Base-by-base conservation (phyloP, 306 rosid genomes). In the Carpinus fangiana region DNA sequence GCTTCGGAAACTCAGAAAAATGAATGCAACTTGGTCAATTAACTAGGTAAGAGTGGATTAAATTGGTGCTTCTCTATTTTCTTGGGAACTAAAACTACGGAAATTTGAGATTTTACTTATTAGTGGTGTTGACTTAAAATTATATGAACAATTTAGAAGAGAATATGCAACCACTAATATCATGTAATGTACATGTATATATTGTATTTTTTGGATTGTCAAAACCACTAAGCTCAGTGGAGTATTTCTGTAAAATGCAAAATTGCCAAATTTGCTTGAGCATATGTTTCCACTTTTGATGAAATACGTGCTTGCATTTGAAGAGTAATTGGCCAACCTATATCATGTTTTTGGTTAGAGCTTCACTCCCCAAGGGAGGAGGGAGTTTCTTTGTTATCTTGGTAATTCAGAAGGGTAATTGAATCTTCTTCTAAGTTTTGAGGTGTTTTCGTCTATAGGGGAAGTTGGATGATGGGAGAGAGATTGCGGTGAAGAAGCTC, bases 401-500 rank as follows among this genome's bases (percentile, higher is more conserved):
- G 7, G 34, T 48, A 13, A 36, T 18, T 13, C 26, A 36, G n/a
- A 2, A 4, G 52, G 74, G 53, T 28, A 6, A 23, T 64, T 53
- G n/a, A 73, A 46, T 53, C 14, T 23, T 31, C 17, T 80, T 75
- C 67, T 65, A 57, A 78, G 64, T 80, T 75, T 7, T 66, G 13
- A 5, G 76, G 23, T 73, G 50, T 7, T 46, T 21, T 47, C 57
- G 45, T 3, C 75, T 74, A 46, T 34, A 95, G 98, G 98, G 98
- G 72, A 92, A 76, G 83, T 80, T 95, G 87, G 79, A 34, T 72
- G 98, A 92, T 85, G 97, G 97, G 52, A 92, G 93, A 84, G 98
- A 90, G 54, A 82, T 95, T 84, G 98, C 98, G 1, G 98, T 95
- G 55, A 95, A 95, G 87, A 92, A 87, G 83, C 78, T 95, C 61